Base-by-base conservation (phyloP, 2,329 filamentous ascomycete species). In the Colletotrichum plurivorum region DNA sequence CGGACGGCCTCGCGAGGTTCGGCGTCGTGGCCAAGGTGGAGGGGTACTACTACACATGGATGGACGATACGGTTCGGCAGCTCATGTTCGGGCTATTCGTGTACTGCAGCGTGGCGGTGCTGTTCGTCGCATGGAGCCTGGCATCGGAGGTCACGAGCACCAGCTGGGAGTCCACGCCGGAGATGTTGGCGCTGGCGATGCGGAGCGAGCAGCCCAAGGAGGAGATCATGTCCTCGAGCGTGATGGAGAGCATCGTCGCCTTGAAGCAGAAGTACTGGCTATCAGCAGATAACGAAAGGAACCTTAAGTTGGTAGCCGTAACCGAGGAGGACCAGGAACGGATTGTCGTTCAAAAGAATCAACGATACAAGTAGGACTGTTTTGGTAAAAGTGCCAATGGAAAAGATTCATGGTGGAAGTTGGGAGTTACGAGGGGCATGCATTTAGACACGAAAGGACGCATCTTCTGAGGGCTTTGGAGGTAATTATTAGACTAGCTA, bases 181-280 rank as follows among this genome's bases (percentile, higher is more conserved):
- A 57, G 41, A 22, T 63, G 27, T 25, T 63, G n/a, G 60, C 60
- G 43, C 51, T 55, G 18, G 60, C 51, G 25, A 63, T 63, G 60
- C 60, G 60, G n/a, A 63, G 7, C 51, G 41, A 7, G 36, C 51
- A n/a, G 9, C 60, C 60, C 4, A 48, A 39, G 2, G 39, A 54
- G 5, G 22, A 46, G 10, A 46, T n/a, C 16, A 55, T 63, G 59
- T 51, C 59, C 13, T 36, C 59, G 8, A 63, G 59, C 12, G 52
- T 55, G 4, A n/a, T 63, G 51, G 59, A 55, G 25, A 51, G 55
- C 12, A 55, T 31, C 13, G 43, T 18, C 9, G 39, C 15, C 1
- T 7, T 55, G n/a, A 13, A 41, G 12, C 20, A 63, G 49, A 63
- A 51, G 7, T 55, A 55, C 16, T 53, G 51, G 20, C 20, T 22